Conservation (phyloP, 352 stramenopile species). For the Pythium folliculosum region DNA sequence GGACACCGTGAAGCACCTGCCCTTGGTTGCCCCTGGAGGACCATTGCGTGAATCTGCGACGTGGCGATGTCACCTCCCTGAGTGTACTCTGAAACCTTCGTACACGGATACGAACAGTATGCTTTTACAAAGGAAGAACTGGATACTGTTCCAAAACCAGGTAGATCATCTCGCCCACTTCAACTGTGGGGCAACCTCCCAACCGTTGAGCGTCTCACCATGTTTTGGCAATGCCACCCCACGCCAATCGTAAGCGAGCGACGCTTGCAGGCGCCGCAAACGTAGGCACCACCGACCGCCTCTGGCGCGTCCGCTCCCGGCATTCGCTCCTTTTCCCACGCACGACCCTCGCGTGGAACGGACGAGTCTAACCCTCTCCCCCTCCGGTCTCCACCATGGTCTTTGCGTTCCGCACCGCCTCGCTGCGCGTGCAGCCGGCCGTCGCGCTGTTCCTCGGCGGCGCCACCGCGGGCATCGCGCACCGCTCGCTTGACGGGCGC, state of each 20-base stretch:
- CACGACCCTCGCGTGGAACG: background rate
- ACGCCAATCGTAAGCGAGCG: constrained; percentile 19
- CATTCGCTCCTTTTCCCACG: background rate
- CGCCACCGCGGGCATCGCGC: constrained; percentile 42
- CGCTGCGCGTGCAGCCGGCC: constrained; percentile 45
- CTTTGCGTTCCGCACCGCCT: constrained; percentile 55
- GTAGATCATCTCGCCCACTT: constrained; percentile 4
- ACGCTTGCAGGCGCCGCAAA: too few species aligned
- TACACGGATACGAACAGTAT: constrained; percentile 1
- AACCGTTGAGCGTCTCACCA: constrained; percentile 11
- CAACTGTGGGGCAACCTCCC: background rate
- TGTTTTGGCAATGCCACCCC: constrained; percentile 25
- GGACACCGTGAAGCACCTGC: too few species aligned
- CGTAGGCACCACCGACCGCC: constrained; percentile 10
- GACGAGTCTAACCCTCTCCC: background rate
- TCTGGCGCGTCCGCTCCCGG: background rate
- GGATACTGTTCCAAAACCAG: constrained; percentile 15
- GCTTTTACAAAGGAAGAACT: too few species aligned
- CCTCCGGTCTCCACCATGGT: constrained; percentile 42
- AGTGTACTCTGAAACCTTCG: background rate
- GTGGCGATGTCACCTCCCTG: too few species aligned
- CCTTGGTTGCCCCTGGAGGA: too few species aligned
- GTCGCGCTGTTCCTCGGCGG: constrained; percentile 60
- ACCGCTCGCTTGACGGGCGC: constrained; percentile 36
- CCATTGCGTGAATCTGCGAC: too few species aligned